Conservation (phyloP, 495 filamentous ascomycete species). For the Hypoxylon fuscum region DNA sequence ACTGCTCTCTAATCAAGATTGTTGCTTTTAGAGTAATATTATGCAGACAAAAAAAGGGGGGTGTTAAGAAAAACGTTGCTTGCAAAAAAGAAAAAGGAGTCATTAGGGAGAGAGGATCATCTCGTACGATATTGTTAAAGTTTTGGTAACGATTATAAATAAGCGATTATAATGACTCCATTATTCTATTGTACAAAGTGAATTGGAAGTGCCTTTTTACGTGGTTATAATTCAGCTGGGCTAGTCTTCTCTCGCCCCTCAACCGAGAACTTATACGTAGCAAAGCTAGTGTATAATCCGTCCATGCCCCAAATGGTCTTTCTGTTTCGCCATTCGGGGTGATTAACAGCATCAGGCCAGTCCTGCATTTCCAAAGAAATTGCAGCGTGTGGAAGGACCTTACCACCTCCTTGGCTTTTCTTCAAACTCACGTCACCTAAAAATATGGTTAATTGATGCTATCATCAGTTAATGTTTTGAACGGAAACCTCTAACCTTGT, state of each 20-base stretch:
- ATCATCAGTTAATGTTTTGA: too few species aligned
- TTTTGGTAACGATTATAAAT: too few species aligned
- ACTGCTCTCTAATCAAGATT: too few species aligned
- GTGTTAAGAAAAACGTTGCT: too few species aligned
- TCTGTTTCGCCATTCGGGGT: not conserved
- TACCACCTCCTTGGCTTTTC: not conserved
- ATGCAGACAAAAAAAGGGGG: too few species aligned
- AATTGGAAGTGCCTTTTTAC: too few species aligned
- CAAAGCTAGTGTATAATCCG: not conserved
- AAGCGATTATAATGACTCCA: too few species aligned
- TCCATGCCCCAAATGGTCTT: not conserved
- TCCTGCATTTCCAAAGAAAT: not conserved
- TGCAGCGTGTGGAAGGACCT: not conserved
- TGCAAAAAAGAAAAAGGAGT: too few species aligned
- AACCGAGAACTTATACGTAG: not conserved
- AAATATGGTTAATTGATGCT: not conserved
- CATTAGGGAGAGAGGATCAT: too few species aligned
- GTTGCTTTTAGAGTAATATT: too few species aligned
- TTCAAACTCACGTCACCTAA: not conserved
- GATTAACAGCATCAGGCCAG: constrained; percentile 1
- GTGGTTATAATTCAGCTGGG: not conserved
- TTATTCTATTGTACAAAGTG: too few species aligned
- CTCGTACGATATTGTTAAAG: too few species aligned
- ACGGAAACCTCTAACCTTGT: not conserved
- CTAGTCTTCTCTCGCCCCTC: not conserved